Evolutionary conservation across 2,329 filamentous ascomycete genomes (phyloP), one percentile per base, ranked within the genome.

Genomic region (Colletotrichum chrysophilum): DNA sequence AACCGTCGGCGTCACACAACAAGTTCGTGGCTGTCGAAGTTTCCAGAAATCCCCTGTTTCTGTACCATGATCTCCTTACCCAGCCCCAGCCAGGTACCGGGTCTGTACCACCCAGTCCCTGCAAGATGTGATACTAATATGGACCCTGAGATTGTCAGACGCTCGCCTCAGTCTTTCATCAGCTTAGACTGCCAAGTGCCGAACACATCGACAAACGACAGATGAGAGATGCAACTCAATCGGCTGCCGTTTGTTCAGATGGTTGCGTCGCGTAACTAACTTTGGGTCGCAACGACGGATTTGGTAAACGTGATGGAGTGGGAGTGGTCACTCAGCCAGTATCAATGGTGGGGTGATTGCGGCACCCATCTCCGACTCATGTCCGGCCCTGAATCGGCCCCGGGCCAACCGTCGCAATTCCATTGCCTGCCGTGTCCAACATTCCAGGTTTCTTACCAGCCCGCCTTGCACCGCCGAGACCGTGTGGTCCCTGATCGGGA

Each of bases 401-500:
- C 70, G 58, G 12, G 13, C 71, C 30, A 67, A 16, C 48, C 48
- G 74, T 73, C 12, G 64, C n/a, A 16, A 48, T 38, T 73, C 70
- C 12, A 36, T 66, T 74, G 74, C 65, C 70, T 74, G 74, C 70
- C 65, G 65, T 32, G 28, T 24, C 58, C 48, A 65, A 26, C 7
- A 21, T 69, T 65, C 43, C 70, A 74, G 36, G 70, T 76, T 76
- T 76, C 69, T 60, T 61, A 13, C 58, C 32, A 58, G 64, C 36
- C 64, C 24, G 48, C 65, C 70, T 58, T 69, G 64, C 56, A 69
- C 74, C 64, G 70, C 64, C 62, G 64, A 75, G 70, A 69, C 64
- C 21, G 32, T 48, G 14, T n/a, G 34, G 34, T 24, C 70, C 38
- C 70, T 52, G 58, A 60, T 65, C n/a, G 14, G 64, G 70, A 60